Evolutionary conservation across 768 basidiomycete species (phyloP), one percentile per base, ranked within the genome.

Genomic region (Kwoniella sp.): DNA sequence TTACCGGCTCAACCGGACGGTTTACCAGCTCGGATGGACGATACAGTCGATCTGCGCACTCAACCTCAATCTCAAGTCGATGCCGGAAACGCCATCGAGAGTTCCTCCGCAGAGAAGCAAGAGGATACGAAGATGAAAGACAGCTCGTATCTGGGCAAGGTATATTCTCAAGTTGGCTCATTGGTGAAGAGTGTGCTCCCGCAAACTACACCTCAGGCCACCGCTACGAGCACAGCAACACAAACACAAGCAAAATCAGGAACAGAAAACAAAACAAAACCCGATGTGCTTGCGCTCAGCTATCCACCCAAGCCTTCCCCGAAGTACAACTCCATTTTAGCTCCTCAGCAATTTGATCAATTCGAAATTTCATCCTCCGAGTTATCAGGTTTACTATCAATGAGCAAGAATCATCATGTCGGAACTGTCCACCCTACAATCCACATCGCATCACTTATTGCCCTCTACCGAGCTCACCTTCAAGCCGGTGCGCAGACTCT

Each of bases 11-110:
- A 62, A 22, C 60, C 53, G 13, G 51, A 54, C n/a, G 60, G 53
- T 17, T 27, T 62, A 22, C 60, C 60, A 17, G 51, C 60, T 15
- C 52, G 60, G 3, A 27, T 62, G 52, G 60, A 62, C 44, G 60
- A 62, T 29, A 55, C 60, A 1, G 60, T 62, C 7, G 37, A 55
- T 25, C 37, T 60, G 24, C 40, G 40, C 40, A 5, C 27, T 6
- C 57, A 33, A 33, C 33, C 33, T n/a, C n/a, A n/a, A n/a, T n/a
- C n/a, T n/a, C n/a, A n/a, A n/a, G n/a, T n/a, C n/a, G n/a, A n/a
- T n/a, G n/a, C n/a, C n/a, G n/a, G n/a, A n/a, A n/a, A n/a, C n/a
- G n/a, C n/a, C n/a, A n/a, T n/a, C n/a, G n/a, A n/a, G n/a, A n/a
- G n/a, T n/a, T n/a, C n/a, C n/a, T n/a, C n/a, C n/a, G n/a, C n/a